Base-by-base conservation (phyloP, 208 protist species). In the Leishmania mexicana region DNA sequence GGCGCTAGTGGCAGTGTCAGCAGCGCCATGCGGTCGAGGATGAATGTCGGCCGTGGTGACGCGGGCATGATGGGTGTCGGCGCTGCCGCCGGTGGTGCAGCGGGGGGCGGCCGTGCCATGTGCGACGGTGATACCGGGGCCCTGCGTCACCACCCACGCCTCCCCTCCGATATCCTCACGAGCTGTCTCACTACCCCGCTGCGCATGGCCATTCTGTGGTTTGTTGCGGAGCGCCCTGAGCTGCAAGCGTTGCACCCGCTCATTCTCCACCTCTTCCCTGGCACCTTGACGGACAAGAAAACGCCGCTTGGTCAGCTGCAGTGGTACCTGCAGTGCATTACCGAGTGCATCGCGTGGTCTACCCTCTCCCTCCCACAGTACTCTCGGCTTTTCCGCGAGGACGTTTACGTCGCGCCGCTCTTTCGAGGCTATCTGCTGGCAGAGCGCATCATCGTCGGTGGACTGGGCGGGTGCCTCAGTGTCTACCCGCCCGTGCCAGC, bases 261-360 rank as follows among this genome's bases (percentile, higher is more conserved):
- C 40, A 54, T 96, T 58, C 87, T 96, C 42, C 88, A 93, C 75
- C 87, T 96, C n/a, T 83, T 96, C 57, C 90, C 93, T 28, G 95
- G 95, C 38, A 83, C 85, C 17, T 70, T 96, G 38, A 90, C 74
- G 4, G 96, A 99, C 79, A 97, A 98, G 78, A 96, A 98, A 71
- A 99, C 98, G 6, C 95, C 96, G 54, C 85, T 99, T 11, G 99
- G 99, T 1, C 98, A 99, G 72, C 90, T 99, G 38, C 99, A 99
- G 87, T 99, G 99, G 99, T 99, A 99, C 75, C 99, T 99, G 80
- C 99, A 99, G 11, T 98, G 98, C 24, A 95, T 99, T 58, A 99
- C 98, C 0, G 99, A 99, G 86, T 99, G 98, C 38, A 99, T 99
- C 75, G 99, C 99, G 35, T 99, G 99, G 99, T 99, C 96, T 57